phyloP scores from a whole-genome alignment of 441 rosid genomes.

The Metrosideros polymorpha region DNA sequence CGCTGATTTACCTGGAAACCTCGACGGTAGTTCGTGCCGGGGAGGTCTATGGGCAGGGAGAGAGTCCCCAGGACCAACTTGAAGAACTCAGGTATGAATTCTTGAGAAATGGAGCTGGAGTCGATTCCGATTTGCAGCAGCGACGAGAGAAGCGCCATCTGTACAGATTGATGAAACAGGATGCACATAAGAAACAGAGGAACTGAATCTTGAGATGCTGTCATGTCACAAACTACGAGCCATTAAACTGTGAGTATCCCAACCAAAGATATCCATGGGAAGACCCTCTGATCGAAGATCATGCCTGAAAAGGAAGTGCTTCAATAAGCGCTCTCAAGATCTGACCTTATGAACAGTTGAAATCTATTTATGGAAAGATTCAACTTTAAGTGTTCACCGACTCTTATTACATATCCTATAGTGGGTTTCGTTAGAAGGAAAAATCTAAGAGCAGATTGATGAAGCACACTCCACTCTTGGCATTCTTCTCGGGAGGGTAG shows the following conservation, averaged over 20 bases:
- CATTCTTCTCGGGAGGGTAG: background rate
- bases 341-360: background rate
- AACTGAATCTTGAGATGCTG: background rate
- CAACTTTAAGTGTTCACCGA: too few relatives aligned
- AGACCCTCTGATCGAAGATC: background rate
- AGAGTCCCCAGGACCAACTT: conserved; percentile 76
- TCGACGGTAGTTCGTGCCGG: conserved; percentile 57
- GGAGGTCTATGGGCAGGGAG: conserved; percentile 77
- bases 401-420: too few relatives aligned
- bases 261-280: background rate
- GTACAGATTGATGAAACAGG: background rate
- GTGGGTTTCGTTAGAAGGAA: too few relatives aligned
- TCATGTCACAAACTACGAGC: background rate
- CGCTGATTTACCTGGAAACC: conserved; percentile 46
- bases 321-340: background rate
- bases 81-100: conserved; percentile 71
- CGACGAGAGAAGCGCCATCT: conserved; percentile 87
- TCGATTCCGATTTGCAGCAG: conserved; percentile 61
- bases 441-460: too few relatives aligned
- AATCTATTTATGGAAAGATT: background rate
- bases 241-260: background rate
- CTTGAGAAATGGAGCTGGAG: conserved; percentile 23
- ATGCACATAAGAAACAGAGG: background rate
- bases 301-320: background rate
- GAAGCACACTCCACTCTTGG: background rate